Conservation (phyloP, 2,329 filamentous ascomycete species). For the Aspergillus sp. region DNA sequence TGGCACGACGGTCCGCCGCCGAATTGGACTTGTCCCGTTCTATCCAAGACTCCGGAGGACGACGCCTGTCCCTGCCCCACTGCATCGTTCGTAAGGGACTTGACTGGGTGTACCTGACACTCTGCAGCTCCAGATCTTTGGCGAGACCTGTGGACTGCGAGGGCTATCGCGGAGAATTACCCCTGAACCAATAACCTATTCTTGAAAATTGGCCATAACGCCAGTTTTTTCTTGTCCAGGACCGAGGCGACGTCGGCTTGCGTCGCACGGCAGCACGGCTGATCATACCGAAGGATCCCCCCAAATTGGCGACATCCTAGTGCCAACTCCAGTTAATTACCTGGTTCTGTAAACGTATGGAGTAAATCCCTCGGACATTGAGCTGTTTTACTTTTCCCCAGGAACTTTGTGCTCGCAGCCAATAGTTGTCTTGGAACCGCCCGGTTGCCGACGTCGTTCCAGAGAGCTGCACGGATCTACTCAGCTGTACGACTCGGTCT, state of each 20-base stretch:
- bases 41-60: background rate
- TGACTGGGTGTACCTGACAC: conserved; percentile 7
- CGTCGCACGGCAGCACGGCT: conserved; percentile 28
- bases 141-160: conserved; percentile 10
- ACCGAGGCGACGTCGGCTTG: conserved; percentile 24
- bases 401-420: background rate
- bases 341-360: conserved; percentile 8
- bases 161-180: conserved; percentile 10
- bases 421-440: background rate
- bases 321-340: conserved; percentile 9
- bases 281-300: conserved; percentile 22
- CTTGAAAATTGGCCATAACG: background rate
- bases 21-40: background rate
- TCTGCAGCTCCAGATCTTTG: conserved; percentile 17
- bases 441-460: background rate
- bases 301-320: background rate
- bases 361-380: conserved; percentile 3
- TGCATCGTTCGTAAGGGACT: background rate
- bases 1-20: conserved; percentile 8
- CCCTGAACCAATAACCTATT: conserved; percentile 21
- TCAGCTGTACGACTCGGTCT: conserved; percentile 3
- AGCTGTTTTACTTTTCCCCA: background rate
- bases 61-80: conserved; percentile 6
- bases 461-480: background rate
- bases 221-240: conserved; percentile 6